Evolutionary conservation across 139 green algal species (phyloP).

Genomic region (Bryopsis sp.): DNA sequence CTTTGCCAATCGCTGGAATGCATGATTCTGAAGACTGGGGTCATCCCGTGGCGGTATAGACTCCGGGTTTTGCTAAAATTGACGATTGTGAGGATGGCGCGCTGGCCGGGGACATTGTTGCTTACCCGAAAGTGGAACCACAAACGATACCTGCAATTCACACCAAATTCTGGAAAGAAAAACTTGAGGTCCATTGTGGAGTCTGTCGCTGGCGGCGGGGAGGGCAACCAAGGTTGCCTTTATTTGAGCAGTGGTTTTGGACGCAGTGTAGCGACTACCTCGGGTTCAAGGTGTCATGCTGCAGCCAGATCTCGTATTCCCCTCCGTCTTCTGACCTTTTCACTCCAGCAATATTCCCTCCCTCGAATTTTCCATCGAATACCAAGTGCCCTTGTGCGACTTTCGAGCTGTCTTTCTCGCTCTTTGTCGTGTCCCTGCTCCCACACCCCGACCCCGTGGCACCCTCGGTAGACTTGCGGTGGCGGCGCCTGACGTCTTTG

Average conservation of each 20-base stretch:
- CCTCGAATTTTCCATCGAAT: conserved; percentile 31
- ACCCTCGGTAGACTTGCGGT: too few relatives aligned
- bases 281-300: conserved; percentile 22
- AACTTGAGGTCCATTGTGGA: too few relatives aligned
- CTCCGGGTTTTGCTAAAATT: conserved; percentile 32
- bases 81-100: conserved; percentile 25
- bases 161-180: too few relatives aligned
- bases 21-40: conserved; percentile 19
- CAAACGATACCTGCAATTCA: conserved; percentile 29
- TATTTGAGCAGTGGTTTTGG: too few relatives aligned
- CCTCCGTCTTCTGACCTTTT: conserved; percentile 10
- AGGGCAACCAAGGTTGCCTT: too few relatives aligned
- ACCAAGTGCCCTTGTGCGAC: conserved; percentile 13
- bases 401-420: too few relatives aligned
- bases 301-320: conserved; percentile 31
- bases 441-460: too few relatives aligned
- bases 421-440: too few relatives aligned
- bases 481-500: too few relatives aligned
- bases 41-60: conserved; percentile 27
- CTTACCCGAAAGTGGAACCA: conserved; percentile 43
- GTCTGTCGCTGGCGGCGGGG: too few relatives aligned
- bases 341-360: conserved; percentile 27
- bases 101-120: conserved; percentile 17
- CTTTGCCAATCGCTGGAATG: conserved; percentile 16
- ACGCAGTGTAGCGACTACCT: conserved; percentile 2